Base-by-base conservation (phyloP, 73 alveolate genomes). In the Paramecium pentaurelia region DNA sequence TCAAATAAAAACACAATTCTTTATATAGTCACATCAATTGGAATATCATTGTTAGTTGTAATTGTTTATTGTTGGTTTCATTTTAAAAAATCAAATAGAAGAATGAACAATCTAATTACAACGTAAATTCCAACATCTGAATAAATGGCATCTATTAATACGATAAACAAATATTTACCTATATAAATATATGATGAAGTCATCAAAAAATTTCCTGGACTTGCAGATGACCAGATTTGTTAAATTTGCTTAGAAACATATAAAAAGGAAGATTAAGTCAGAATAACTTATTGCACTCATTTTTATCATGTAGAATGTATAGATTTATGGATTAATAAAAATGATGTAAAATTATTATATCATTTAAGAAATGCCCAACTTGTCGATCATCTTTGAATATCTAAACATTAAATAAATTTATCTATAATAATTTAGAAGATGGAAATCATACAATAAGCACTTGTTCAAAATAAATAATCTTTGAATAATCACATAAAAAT, bases 221-320 rank as follows among this genome's bases (percentile, higher is more conserved):
- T 73, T 0, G 6, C 14, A 36, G 87, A 86, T 8, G 88, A 36
- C 18, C 2, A 87, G 16, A n/a, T 6, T 0, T 87, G 93, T 28
- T 68, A 51, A 70, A 83, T 89, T 45, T 89, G 94, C n/a, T 89
- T 89, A 47, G 42, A 47, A 2, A 47, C 36, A 4, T 89, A 71
- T 27, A 25, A 89, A 16, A 59, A 71, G 12, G 12, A 71, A 1
- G 86, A 71, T 27, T 2, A 45, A 32, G 64, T 89, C 36, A 70
- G 94, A 71, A 30, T 89, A 3, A 71, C 94, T 27, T 38, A 47
- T 14, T 89, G 94, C 42, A 44, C 40, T 44, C 94, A 89, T 20
- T 42, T 89, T 45, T 89, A 25, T 30, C 94, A 89, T 73, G 42
- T 34, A 5, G 77, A 70, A 44, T 89, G 94, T 54, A 34, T 89